Evolutionary conservation across 148 eudicot species (phyloP), one percentile per base, ranked within the genome.

Genomic region (Rhododendron vialii): DNA sequence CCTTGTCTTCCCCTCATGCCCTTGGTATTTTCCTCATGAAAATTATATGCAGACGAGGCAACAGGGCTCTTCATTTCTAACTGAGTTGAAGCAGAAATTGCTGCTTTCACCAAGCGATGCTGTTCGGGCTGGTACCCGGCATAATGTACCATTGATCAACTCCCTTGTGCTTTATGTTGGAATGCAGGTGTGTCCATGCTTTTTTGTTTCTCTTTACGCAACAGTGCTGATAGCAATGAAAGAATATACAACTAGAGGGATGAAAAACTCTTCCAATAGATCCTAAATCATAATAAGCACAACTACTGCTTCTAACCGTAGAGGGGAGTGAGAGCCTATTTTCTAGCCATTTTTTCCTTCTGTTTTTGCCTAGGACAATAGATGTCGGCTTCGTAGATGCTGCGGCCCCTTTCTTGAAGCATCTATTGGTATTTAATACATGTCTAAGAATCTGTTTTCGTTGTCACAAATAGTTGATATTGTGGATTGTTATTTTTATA

Each of bases 101-200:
- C 88, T 95, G 73, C 98, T 97, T 84, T 85, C 94, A 84, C 92
- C 94, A 82, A 91, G 77, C 61, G 98, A 95, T 59, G 94, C 90
- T 87, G 87, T 92, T 47, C 90, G 89, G 83, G 92, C 95, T 83
- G 99, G 99, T 89, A 97, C 98, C 24, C 93, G 96, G 41, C 95
- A 95, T 87, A 97, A 97, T 90, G 99, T 95, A 78, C 99, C 98
- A 13, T 88, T 95, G 87, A 95, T 97, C 84, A 97, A 97, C 88
- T 97, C 99, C 47, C 92, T 95, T 86, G 99, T 97, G 84, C 96
- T 97, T 57, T 94, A 95, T 89, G 95, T 97, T 83, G 99, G 99
- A 86, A 94, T 93, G 91, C 98, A 95, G 98, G 98, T 97, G 74
- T 43, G 76, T 57, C 26, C 61, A 51, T 59, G 47, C 61, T 75